phyloP scores from a whole-genome alignment of 306 rosid species.

The Inga laurina region DNA sequence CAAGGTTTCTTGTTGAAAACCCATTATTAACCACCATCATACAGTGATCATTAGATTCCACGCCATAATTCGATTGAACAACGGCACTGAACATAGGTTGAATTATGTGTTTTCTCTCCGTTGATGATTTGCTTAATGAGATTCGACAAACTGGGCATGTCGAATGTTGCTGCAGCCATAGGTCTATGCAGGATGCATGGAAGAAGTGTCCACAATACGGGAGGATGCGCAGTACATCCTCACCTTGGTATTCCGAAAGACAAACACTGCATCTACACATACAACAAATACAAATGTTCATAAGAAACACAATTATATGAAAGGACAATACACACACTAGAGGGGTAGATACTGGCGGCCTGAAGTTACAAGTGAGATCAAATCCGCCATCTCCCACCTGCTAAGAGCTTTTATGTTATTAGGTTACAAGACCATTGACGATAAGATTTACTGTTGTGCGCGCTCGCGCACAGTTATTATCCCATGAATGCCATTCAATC shows the following conservation, averaged over 20 bases:
- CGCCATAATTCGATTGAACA: constrained; percentile 44
- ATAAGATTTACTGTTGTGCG: no score
- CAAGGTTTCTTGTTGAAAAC: constrained; percentile 39
- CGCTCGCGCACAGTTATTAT: background rate
- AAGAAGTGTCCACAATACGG: constrained; percentile 89
- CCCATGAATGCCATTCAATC: background rate
- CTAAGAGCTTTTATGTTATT: no score
- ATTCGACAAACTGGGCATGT: constrained; percentile 94
- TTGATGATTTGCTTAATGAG: constrained; percentile 56
- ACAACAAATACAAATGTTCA: constrained; percentile 31
- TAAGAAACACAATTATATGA: constrained; percentile 23
- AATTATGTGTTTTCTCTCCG: constrained; percentile 58
- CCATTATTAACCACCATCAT: constrained; percentile 28
- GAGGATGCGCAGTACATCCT: constrained; percentile 81
- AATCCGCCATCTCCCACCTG: no score
- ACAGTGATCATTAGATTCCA: constrained; percentile 54
- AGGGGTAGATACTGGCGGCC: no score
- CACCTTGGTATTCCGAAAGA: constrained; percentile 73
- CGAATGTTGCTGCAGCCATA: constrained; percentile 89
- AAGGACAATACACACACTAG: background rate
- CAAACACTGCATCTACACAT: constrained; percentile 78
- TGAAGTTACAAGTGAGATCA: no score
- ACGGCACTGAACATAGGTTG: constrained; percentile 76
- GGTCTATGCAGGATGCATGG: constrained; percentile 86
- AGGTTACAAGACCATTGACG: no score